A percentile compares a stretch with the other conserved stretches of the same genome.
phyloP scores from a whole-genome alignment of 495 filamentous ascomycete species.

The Penicillium steckii region DNA sequence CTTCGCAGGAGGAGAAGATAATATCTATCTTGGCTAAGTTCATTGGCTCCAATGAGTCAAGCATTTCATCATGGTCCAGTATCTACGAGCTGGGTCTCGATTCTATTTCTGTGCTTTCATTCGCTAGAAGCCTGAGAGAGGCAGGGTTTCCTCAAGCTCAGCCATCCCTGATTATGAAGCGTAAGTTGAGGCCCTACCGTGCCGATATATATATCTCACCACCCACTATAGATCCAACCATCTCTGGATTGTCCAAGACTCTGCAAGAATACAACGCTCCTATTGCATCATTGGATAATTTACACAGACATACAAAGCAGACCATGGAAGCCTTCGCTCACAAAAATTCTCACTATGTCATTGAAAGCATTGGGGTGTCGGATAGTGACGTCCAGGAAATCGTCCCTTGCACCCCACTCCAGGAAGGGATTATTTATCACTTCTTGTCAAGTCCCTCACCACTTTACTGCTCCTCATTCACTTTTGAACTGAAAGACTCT shows the following conservation, averaged over 20 bases:
- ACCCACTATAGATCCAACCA: conserved; percentile 43
- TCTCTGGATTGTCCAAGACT: conserved; percentile 47
- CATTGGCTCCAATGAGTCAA: conserved; percentile 34
- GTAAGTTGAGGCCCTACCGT: conserved; percentile 26
- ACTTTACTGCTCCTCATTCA: conserved; percentile 72
- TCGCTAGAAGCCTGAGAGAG: conserved; percentile 53
- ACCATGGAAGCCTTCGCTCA: conserved; percentile 57
- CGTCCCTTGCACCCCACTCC: conserved; percentile 73
- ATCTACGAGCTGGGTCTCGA: conserved; percentile 83
- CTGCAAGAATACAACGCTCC: conserved; percentile 23
- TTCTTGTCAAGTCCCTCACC: conserved; percentile 52
- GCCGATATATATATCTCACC: neutral
- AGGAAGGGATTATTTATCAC: conserved; percentile 75
- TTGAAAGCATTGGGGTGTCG: conserved; percentile 42
- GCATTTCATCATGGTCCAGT: conserved; percentile 55
- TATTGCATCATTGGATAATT: conserved; percentile 18
- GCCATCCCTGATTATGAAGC: conserved; percentile 63
- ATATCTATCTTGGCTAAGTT: conserved; percentile 50
- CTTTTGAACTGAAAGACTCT: conserved; percentile 45
- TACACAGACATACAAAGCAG: conserved; percentile 48
- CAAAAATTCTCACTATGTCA: conserved; percentile 47
- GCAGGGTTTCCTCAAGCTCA: conserved; percentile 55
- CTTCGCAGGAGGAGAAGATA: conserved; percentile 45
- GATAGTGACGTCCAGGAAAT: conserved; percentile 61
- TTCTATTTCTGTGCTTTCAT: conserved; percentile 72